A percentile compares a stretch with the other conserved stretches of the same genome.
Evolutionary conservation across 2,329 filamentous ascomycete species (phyloP).

Genomic region (Ilyonectria sp.): DNA sequence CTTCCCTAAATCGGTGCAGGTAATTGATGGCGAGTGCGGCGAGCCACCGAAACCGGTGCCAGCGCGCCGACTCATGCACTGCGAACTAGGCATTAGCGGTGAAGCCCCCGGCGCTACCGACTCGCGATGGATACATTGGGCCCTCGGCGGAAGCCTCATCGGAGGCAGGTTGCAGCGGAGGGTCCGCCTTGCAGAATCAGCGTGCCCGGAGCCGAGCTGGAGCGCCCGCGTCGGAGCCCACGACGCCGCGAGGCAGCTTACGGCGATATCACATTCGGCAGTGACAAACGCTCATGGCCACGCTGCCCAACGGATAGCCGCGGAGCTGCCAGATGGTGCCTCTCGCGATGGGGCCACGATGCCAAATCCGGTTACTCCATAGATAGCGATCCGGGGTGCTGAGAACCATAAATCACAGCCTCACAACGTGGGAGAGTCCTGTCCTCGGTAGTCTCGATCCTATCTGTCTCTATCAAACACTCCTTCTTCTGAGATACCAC

Average conservation of each 20-base stretch:
- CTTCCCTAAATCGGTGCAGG: neutral
- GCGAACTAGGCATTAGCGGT: neutral
- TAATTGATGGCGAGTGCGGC: neutral
- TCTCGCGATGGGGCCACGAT: constrained; percentile 3
- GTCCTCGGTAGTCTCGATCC: neutral
- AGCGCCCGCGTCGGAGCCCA: neutral
- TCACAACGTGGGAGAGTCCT: constrained; percentile 2
- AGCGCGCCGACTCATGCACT: neutral
- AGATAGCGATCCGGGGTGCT: constrained; percentile 25
- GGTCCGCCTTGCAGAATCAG: neutral
- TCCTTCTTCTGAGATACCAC: neutral
- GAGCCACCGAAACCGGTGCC: neutral
- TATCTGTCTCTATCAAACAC: constrained; percentile 7
- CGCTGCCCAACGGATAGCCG: constrained; percentile 11
- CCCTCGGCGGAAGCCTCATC: no score
- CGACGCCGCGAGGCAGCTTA: constrained; percentile 8
- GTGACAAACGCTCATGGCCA: constrained; percentile 2
- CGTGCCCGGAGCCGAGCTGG: constrained; percentile 11
- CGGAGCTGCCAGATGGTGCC: constrained; percentile 15
- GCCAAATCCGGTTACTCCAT: constrained; percentile 19
- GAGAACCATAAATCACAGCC: constrained; percentile 28
- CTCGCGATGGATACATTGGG: neutral
- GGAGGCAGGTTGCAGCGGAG: neutral
- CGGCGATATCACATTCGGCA: constrained; percentile 21
- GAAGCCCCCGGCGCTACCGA: neutral